These are phyloP conservation scores for Grosmannia penicillata DNA, from an alignment of 2,329 filamentous ascomycete species.

Conservation along the genomic window DNA sequence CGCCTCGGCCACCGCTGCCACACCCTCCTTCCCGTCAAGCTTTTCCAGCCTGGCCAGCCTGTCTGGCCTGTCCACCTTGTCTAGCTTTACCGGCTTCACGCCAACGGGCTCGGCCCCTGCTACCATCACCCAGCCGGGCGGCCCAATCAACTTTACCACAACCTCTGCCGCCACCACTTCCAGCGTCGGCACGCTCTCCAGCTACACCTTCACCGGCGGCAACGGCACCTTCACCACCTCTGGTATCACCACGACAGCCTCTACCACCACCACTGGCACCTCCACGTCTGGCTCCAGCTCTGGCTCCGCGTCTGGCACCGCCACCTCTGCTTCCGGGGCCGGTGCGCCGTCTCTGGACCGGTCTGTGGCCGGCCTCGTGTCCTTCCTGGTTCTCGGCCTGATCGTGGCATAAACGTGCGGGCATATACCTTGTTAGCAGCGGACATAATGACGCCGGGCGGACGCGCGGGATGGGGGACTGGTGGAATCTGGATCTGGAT, in stretches of 20 bases:
- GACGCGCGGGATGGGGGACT: too few species aligned
- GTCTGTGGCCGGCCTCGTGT: constrained; percentile 8
- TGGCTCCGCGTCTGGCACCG: neutral
- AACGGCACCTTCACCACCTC: neutral
- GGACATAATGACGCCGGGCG: too few species aligned
- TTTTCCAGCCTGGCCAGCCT: constrained; percentile 9
- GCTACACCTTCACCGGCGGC: neutral
- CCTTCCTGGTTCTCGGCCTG: constrained; percentile 10
- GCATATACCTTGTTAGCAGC: too few species aligned
- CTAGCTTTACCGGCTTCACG: too few species aligned
- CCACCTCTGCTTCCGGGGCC: constrained; percentile 3
- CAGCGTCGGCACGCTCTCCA: neutral
- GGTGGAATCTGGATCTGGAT: too few species aligned
- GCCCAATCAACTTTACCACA: neutral
- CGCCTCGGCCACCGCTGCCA: neutral
- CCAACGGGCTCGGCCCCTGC: too few species aligned
- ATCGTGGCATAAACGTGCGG: constrained; percentile 11
- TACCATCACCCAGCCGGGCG: neutral
- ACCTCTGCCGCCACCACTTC: neutral
- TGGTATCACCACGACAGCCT: too few species aligned
- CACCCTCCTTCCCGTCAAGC: too few species aligned
- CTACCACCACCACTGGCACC: neutral
- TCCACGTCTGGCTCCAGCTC: neutral
- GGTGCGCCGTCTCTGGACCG: constrained; percentile 8
- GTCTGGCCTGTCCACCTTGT: too few species aligned